Base-by-base conservation (phyloP, 2,329 filamentous ascomycete species). In the Didymellaceae sp. region DNA sequence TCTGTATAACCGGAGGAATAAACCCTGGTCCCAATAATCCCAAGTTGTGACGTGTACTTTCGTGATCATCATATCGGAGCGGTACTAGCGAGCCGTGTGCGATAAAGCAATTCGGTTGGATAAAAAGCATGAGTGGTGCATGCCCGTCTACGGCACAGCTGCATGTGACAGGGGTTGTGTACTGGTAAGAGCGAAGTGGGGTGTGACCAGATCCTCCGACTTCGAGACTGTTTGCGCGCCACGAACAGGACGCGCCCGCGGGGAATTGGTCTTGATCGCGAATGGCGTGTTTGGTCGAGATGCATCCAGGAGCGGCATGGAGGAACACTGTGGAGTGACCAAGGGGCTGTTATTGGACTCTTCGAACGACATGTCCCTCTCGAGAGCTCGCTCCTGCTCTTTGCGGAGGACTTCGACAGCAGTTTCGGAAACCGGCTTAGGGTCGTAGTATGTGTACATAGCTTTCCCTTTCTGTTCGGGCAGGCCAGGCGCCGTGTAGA, bases 381-480 rank as follows among this genome's bases (percentile, higher is more conserved):
- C 32, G 5, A 48, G 40, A 2, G 45, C 45, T 38, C 49, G 51
- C 17, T 46, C 39, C 24, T 47, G 49, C 16, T 47, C 38, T 28
- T 43, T 25, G 16, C 41, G 40, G 37, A 49, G 31, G 11, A 45
- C 41, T 30, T 41, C 11, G 2, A 42, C n/a, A 25, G 25, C 32
- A 14, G n/a, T 6, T 6, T 42, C 13, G 5, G 34, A 26, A 3
- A 58, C 42, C 10, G 45, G 50, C 16, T 58, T 57, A 4, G 84
- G 83, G 55, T 87, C 84, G 54, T 82, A 76, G 66, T 87, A 86
- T 54, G 76, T 76, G 62, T 85, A 86, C 2, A 79, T 67, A 61
- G 55, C 62, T 13, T 66, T 14, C 1, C 62, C 65, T 30, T 73
- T 72, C 5, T 30, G 52, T 0, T 77, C 77, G 3, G 71, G 78